Evolutionary conservation across 352 stramenopile species (phyloP), one percentile per base, ranked within the genome.

Genomic region (Saprolegnia diclina): DNA sequence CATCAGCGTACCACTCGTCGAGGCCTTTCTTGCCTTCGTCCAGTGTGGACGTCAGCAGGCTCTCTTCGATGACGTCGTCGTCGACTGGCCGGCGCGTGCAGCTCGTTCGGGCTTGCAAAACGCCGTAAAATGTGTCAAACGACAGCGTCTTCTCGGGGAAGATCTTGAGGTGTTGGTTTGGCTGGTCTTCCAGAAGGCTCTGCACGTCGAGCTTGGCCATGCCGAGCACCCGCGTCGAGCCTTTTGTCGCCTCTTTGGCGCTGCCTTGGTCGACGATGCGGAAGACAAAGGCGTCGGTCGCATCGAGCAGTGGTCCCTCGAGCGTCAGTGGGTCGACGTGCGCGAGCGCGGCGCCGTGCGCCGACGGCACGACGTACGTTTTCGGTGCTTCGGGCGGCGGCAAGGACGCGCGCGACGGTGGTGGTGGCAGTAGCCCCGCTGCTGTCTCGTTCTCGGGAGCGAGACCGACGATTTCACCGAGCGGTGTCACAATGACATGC

Each of bases 61-160:
- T 44, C 29, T n/a, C 18, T 11, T 37, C 26, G 50, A 57, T 57
- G 14, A 68, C 62, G 37, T 57, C 62, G 46, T 68, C 62, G 35
- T 68, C 62, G 5, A 61, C 62, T 2, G 26, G 7, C 66, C 0
- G 64, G 46, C 7, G 61, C 42, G 22, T 77, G 22, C 73, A 77
- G 1, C 73, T 64, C 6, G 89, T 64, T 4, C 76, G 68, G 7
- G 86, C 16, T 29, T 74, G 76, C 7, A 89, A 24, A 0, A 76
- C 79, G 0, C 83, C 83, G 24, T 82, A 71, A 56, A 74, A 83
- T 26, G 81, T 88, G 72, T 80, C 83, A 40, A 87, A 89, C 26
- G 81, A 75, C 1, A 24, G 29, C 0, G 75, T 54, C 18, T 38
- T 59, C 11, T 76, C 72, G 11, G 83, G 81, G 13, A 89, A 46